These are phyloP conservation scores for Oxytropis ochrocephala DNA, from an alignment of 306 rosid genomes.

Conservation along the genomic window DNA sequence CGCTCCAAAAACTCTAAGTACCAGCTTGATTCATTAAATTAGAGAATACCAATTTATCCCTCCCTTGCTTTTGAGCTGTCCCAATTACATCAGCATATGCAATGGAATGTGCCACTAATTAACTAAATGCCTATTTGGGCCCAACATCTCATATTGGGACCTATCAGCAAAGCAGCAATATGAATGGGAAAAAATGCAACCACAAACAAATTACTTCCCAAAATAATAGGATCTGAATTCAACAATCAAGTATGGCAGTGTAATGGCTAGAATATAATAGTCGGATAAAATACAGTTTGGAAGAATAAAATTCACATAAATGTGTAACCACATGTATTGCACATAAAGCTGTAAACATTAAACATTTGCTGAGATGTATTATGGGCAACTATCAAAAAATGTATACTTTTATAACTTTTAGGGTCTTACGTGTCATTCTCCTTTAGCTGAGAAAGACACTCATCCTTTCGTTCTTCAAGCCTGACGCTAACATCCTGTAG, in stretches of 20 bases:
- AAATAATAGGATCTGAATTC: not conserved
- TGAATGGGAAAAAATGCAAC: not conserved
- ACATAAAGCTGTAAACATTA: not conserved
- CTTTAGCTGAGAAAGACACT: conserved; percentile 78
- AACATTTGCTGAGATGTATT: not conserved
- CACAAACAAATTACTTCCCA: not conserved
- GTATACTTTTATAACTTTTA: conserved; percentile 8
- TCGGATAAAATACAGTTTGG: not conserved
- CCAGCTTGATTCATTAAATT: too few relatives aligned
- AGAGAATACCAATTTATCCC: too few relatives aligned
- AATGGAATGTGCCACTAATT: too few relatives aligned
- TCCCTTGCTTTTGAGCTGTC: too few relatives aligned
- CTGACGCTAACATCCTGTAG: conserved; percentile 76
- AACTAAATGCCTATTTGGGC: too few relatives aligned
- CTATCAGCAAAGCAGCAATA: not conserved
- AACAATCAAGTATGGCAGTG: not conserved
- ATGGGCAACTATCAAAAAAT: not conserved
- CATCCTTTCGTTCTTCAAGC: conserved; percentile 96
- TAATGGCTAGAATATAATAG: not conserved
- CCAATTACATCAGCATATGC: too few relatives aligned
- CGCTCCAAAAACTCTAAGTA: too few relatives aligned
- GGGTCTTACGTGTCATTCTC: conserved; percentile 91
- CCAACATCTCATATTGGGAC: too few relatives aligned
- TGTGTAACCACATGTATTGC: not conserved
- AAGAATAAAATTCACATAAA: not conserved